Evolutionary conservation across 768 basidiomycete species (phyloP).

Genomic region (Agaricus blazei): DNA sequence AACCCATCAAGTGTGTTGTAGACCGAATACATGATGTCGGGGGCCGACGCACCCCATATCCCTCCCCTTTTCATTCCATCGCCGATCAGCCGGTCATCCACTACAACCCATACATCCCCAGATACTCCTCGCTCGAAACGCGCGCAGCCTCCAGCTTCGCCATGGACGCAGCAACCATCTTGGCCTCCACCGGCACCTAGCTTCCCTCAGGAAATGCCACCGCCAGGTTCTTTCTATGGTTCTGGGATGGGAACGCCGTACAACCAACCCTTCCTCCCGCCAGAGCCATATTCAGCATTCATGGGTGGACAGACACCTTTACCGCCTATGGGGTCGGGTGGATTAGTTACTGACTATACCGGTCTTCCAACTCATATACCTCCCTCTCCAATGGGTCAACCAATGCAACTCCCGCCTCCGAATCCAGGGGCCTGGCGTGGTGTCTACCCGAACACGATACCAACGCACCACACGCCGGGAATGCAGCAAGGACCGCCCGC

Average conservation of each 20-base stretch:
- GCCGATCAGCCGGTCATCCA: no score
- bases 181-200: no score
- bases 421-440: background rate
- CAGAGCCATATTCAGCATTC: background rate
- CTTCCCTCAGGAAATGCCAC: no score
- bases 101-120: no score
- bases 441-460: background rate
- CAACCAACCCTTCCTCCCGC: background rate
- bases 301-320: background rate
- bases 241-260: background rate
- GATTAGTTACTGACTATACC: constrained; percentile 3
- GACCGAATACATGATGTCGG: no score
- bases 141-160: no score
- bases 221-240: background rate
- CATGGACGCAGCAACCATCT: no score
- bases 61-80: no score
- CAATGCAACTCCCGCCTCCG: background rate
- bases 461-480: background rate
- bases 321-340: background rate
- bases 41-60: no score
- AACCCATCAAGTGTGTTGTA: no score
- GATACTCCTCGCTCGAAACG: no score
- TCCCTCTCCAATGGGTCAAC: background rate
- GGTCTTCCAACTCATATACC: background rate
- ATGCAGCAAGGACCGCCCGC: background rate